Evolutionary conservation across 169 alveolate species (phyloP), one percentile per base, ranked within the genome.

Genomic region (Plasmodium relictum): DNA sequence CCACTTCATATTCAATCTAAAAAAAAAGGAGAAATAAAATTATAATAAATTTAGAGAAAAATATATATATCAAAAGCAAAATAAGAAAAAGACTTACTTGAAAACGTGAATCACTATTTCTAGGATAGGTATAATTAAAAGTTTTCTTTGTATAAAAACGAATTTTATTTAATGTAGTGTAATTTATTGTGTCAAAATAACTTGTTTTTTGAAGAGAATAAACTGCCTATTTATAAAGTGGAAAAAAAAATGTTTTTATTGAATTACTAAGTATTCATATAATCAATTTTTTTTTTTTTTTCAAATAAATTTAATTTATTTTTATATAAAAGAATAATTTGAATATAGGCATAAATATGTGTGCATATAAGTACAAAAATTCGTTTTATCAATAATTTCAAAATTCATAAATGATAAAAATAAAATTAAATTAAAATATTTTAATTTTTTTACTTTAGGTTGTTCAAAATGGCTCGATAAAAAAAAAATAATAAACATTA

Each of bases 391-490:
- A 56, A 14, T 14, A 14, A 59, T 18, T 10, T 14, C 7, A 14
- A 59, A 59, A 18, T 18, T 16, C 3, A 18, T 6, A 31, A 2
- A 31, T 31, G 39, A 31, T 31, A 3, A 31, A 31, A 31, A 31
- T 31, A 31, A 31, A 31, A 31, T 31, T 31, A 31, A 1, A 31
- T 31, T 31, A 31, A 31, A 31, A 31, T 31, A 31, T 52, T 52
- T 52, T 52, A 9, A 8, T 65, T 37, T 54, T 39, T 37, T 80
- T 68, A 80, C 90, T 80, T 69, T 80, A 6, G 90, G 90, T 45
- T 80, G 90, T 52, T 80, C 90, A 70, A 80, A 80, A 80, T 80
- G 80, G 56, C 90, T 80, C 39, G 90, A 80, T 69, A 80, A 56
- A 72, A 80, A 80, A 56, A 80, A 80, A 16, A 80, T 68, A 52